Base-by-base conservation (phyloP, 768 basidiomycete genomes). In the Xerocomus potaroensis region DNA sequence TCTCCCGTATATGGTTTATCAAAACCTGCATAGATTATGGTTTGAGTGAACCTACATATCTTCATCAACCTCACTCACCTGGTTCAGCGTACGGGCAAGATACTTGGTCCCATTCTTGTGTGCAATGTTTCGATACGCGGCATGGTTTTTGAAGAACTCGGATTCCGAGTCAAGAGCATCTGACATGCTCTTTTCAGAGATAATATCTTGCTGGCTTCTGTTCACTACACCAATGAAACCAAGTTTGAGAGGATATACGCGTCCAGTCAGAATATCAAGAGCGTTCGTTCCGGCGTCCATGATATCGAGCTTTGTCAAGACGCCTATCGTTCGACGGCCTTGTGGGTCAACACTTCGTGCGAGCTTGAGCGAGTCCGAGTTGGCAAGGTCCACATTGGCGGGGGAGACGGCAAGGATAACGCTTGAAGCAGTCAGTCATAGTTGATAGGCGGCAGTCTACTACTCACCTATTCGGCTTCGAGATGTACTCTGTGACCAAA, bases 221-320 rank as follows among this genome's bases (percentile, higher is more conserved):
- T 96, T 96, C 48, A 99, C 96, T 11, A 98, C 87, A 16, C 96
- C 96, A 54, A 98, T 94, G 68, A 99, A 99, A 36, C 96, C 96
- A 10, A 99, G 79, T 66, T 97, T 98, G 52, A 99, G 80, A 26
- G 96, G 96, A 68, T 99, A 99, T 35, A 97, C 89, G 49, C 95
- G 87, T 32, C 96, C 96, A 0, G 91, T 97, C 30, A 98, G 78
- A 55, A 98, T 84, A 67, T 99, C 95, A 29, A 94, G 72, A 18
- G 96, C 96, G 65, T 99, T 97, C 29, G 96, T 99, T 23, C 96
- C 96, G 6, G 94, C 94, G 59, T 98, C 96, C 96, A 99, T 99
- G 37, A 99, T 78, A 69, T 99, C 96, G 27, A 98, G 80, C 68
- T 99, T 99, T 12, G 95, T 95, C 41, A 99, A 75, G 16, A 99